Conservation (phyloP, 176 grass and related monocot species). For the Thinopyrum elongatum region DNA sequence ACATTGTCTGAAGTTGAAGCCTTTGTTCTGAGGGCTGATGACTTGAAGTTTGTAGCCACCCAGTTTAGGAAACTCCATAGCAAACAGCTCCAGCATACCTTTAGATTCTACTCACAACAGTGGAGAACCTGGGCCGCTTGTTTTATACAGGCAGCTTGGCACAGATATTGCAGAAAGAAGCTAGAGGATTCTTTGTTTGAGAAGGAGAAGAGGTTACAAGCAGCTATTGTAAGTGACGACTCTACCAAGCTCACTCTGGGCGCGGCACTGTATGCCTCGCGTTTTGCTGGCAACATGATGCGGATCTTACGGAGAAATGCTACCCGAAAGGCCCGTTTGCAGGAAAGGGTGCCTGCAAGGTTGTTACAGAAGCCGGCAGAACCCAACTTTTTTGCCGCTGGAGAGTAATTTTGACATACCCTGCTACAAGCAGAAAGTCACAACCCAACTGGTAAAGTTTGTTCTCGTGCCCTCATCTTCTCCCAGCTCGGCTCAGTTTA, state of each 20-base stretch:
- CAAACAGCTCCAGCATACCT: conserved; percentile 82
- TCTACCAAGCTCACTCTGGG: conserved; percentile 64
- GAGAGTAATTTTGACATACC: conserved; percentile 19
- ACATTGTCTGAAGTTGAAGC: conserved; percentile 87
- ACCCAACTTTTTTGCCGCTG: conserved; percentile 75
- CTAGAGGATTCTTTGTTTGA: conserved; percentile 71
- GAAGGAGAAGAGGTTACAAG: conserved; percentile 76
- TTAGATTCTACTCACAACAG: conserved; percentile 86
- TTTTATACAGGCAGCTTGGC: conserved; percentile 97
- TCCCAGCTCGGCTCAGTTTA: neutral
- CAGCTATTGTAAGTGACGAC: conserved; percentile 54
- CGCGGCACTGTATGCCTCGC: conserved; percentile 72
- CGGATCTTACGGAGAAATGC: conserved; percentile 56
- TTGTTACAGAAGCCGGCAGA: conserved; percentile 87
- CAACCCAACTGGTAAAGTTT: neutral
- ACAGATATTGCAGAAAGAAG: conserved; percentile 81
- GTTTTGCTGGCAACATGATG: conserved; percentile 82
- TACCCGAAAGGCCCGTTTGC: conserved; percentile 66
- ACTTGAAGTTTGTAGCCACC: conserved; percentile 85
- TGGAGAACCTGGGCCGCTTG: conserved; percentile 97
- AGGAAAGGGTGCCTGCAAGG: conserved; percentile 69
- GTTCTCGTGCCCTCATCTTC: neutral
- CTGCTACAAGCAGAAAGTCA: conserved; percentile 10
- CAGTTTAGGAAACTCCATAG: conserved; percentile 87
- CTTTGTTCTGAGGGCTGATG: conserved; percentile 83